These are phyloP conservation scores for Austroboletus novae-zelandiae DNA, from an alignment of 1,284 basidiomycete genomes.

Conservation along the genomic window DNA sequence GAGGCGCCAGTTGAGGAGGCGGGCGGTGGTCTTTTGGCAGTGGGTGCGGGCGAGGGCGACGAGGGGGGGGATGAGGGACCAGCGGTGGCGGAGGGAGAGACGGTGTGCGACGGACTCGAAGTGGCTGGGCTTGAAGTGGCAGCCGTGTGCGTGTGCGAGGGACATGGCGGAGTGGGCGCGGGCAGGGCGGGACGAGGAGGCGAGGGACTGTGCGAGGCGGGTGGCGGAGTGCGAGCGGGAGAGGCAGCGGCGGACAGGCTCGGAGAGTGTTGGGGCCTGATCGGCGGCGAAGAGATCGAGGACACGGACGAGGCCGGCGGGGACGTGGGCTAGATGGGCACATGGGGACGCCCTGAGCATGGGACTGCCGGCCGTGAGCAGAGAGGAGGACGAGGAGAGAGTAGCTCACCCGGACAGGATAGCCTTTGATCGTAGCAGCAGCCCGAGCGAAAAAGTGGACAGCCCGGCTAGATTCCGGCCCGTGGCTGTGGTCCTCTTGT, in stretches of 20 bases:
- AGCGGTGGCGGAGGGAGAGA: conserved; percentile 45
- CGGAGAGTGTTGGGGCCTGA: conserved; percentile 14
- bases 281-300: conserved; percentile 25
- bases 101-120: conserved; percentile 57
- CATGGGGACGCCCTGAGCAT: conserved; percentile 51
- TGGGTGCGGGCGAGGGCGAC: conserved; percentile 47
- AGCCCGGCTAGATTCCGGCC: too few species aligned
- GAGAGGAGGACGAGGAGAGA: not conserved
- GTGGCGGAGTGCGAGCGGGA: conserved; percentile 40
- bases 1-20: conserved; percentile 67
- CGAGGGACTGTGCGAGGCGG: conserved; percentile 44
- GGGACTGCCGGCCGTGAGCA: too few species aligned
- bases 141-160: conserved; percentile 49
- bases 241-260: conserved; percentile 31
- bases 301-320: conserved; percentile 22
- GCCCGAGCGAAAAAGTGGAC: too few species aligned
- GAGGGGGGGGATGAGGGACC: conserved; percentile 48
- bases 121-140: conserved; percentile 46
- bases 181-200: conserved; percentile 38
- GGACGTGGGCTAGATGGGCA: conserved; percentile 16
- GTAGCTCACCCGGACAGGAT: too few species aligned
- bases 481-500: too few species aligned
- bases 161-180: conserved; percentile 44
- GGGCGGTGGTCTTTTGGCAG: conserved; percentile 45
- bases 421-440: too few species aligned